Evolutionary conservation across 257 asterid genomes (phyloP).

Genomic region (Cruciata laevipes): DNA sequence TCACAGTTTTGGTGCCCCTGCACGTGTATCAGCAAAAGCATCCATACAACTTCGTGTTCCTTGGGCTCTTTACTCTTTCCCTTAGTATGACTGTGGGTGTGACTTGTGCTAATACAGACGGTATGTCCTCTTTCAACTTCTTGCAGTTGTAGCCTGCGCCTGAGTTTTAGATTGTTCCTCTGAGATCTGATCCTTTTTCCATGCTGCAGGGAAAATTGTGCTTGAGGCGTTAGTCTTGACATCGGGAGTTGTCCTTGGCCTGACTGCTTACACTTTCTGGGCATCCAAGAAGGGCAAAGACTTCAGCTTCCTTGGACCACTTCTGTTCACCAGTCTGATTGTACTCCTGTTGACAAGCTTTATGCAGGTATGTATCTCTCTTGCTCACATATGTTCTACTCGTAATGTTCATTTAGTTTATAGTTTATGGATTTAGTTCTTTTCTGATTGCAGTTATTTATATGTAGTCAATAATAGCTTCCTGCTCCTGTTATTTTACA

Average conservation of each 20-base stretch:
- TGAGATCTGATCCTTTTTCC: neutral
- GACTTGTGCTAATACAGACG: slow-evolving; percentile 93
- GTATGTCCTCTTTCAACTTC: slow-evolving; percentile 31
- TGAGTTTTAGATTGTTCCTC: neutral
- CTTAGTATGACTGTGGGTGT: slow-evolving; percentile 87
- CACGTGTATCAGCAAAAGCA: slow-evolving; percentile 82
- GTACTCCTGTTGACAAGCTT: slow-evolving; percentile 74
- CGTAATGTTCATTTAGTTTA: neutral
- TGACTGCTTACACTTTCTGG: slow-evolving; percentile 98
- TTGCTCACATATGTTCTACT: neutral
- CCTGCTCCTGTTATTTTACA: neutral
- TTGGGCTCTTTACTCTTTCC: slow-evolving; percentile 81
- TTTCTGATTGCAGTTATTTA: neutral
- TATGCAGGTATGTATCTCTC: slow-evolving; percentile 51
- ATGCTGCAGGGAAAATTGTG: slow-evolving; percentile 66
- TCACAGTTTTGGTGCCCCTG: slow-evolving; percentile 84
- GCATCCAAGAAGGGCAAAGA: slow-evolving; percentile 97
- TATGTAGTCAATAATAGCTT: neutral
- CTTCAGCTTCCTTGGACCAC: slow-evolving; percentile 90
- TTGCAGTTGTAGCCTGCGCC: neutral
- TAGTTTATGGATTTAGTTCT: neutral
- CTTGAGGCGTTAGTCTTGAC: slow-evolving; percentile 93
- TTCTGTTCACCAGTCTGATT: slow-evolving; percentile 86
- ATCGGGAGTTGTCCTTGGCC: slow-evolving; percentile 78
- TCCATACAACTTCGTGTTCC: slow-evolving; percentile 86